A percentile compares a stretch with the other conserved stretches of the same genome.
Evolutionary conservation across 768 basidiomycete species (phyloP).

Genomic region (Panaeolus cyanescens): DNA sequence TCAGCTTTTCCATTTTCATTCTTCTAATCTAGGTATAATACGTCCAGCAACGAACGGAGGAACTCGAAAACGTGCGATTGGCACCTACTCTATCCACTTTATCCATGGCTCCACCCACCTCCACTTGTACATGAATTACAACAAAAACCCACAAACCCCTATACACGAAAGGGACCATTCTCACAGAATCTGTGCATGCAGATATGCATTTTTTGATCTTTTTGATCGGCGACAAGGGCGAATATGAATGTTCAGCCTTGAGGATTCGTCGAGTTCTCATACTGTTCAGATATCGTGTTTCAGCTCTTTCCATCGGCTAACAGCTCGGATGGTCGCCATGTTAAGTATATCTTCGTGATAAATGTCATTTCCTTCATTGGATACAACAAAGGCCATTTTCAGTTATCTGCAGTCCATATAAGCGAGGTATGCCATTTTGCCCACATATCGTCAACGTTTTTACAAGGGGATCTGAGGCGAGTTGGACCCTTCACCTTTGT

Average conservation of each 20-base stretch:
- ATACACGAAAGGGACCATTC: conserved; percentile 34
- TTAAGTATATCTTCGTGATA: conserved; percentile 47
- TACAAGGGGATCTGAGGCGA: conserved; percentile 12
- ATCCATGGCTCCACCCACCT: neutral
- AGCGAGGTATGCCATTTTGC: conserved; percentile 18
- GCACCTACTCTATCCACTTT: too few relatives aligned
- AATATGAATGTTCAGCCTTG: neutral
- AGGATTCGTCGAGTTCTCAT: neutral
- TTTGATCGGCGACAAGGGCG: conserved; percentile 34
- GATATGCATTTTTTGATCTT: conserved; percentile 51
- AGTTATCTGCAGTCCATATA: conserved; percentile 42
- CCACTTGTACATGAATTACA: neutral
- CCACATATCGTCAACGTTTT: neutral
- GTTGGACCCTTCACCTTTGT: conserved; percentile 28
- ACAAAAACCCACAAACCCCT: conserved; percentile 21
- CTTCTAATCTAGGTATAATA: too few relatives aligned
- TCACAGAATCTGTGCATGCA: conserved; percentile 47
- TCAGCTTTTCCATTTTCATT: too few relatives aligned
- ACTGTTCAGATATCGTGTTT: conserved; percentile 33
- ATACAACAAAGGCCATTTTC: conserved; percentile 40
- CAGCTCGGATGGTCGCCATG: conserved; percentile 35
- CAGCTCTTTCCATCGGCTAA: conserved; percentile 39
- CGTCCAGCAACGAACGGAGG: too few relatives aligned
- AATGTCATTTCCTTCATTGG: conserved; percentile 43
- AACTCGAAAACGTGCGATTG: too few relatives aligned